Base-by-base conservation (phyloP, 805 yeast species). In the Metschnikowia noctiluminum region DNA sequence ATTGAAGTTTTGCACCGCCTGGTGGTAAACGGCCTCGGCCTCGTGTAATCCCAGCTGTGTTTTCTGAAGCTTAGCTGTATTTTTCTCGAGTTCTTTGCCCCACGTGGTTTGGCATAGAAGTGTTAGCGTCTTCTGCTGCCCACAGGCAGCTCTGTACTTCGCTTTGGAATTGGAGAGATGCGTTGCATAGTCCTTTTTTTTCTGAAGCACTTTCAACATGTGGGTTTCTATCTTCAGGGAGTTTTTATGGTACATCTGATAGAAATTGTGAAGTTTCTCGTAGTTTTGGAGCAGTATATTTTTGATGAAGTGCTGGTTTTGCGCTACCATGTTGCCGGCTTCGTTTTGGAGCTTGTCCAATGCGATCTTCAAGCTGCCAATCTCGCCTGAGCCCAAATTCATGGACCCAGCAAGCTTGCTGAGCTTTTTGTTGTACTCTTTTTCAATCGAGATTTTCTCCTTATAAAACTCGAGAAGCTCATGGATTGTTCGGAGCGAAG, bases 41-140 rank as follows among this genome's bases (percentile, higher is more conserved):
- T 57, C 62, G 27, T 62, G 61, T 65, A 70, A 76, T 11, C 76
- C 56, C 26, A 70, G 65, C 49, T 72, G 76, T 6, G 79, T 68
- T 53, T 77, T 78, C 40, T 73, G 75, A 39, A 83, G 73, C 61
- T 82, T 85, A 38, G 70, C 69, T 50, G 83, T 77, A 56, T 80
- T 71, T 52, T 75, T 78, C 49, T 84, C 86, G 30, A 83, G 76
- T 60, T 89, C 96, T 53, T 79, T 79, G 16, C 91, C 94, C 72
- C 87, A 80, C 28, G 89, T 74, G 21, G 89, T 71, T 49, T 82
- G 82, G 55, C 80, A 80, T 55, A 82, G 80, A 6, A 90, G 82
- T 40, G 76, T 70, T 48, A 75, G 76, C 4, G 84, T 76, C 52
- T 82, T 82, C 49, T 85, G 70, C 55, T 76, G 81, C 34, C 75